Evolutionary conservation across 2,329 filamentous ascomycete species (phyloP).

Genomic region (Pyrenochaeta sp.): DNA sequence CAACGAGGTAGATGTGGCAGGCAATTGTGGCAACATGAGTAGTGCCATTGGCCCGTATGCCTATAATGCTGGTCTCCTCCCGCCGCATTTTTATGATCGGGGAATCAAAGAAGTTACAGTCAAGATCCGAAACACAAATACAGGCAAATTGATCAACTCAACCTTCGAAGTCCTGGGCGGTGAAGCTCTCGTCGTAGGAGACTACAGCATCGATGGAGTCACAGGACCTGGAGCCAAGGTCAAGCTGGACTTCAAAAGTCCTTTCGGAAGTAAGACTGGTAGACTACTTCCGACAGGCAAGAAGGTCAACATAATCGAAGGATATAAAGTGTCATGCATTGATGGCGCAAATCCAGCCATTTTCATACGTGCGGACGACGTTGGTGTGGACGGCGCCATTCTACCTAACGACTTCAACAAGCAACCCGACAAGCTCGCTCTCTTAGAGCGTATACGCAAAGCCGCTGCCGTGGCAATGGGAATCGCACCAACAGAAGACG

Average conservation of each 20-base stretch:
- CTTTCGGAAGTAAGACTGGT: conserved; percentile 70
- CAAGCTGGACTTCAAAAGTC: conserved; percentile 67
- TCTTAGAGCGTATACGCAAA: conserved; percentile 65
- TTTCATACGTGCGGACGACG: conserved; percentile 64
- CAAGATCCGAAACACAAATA: conserved; percentile 75
- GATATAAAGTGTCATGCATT: conserved; percentile 63
- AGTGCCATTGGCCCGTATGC: conserved; percentile 72
- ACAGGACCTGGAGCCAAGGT: conserved; percentile 65
- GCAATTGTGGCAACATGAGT: conserved; percentile 82
- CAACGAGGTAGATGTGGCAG: conserved; percentile 67
- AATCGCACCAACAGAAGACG: conserved; percentile 54
- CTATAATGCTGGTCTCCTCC: conserved; percentile 62
- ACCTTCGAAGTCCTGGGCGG: conserved; percentile 62
- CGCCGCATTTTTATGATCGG: conserved; percentile 29
- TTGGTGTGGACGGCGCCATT: conserved; percentile 60
- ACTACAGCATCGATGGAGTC: conserved; percentile 71
- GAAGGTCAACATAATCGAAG: conserved; percentile 59
- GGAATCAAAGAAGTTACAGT: conserved; percentile 56
- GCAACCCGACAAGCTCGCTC: conserved; percentile 57
- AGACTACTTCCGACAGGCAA: conserved; percentile 67
- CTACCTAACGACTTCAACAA: conserved; percentile 63
- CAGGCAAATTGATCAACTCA: conserved; percentile 67
- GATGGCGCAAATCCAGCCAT: conserved; percentile 71
- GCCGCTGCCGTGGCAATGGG: conserved; percentile 69
- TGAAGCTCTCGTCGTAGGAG: conserved; percentile 59